Evolutionary conservation across 2,329 filamentous ascomycete species (phyloP).

Genomic region (Didymella glomerata): DNA sequence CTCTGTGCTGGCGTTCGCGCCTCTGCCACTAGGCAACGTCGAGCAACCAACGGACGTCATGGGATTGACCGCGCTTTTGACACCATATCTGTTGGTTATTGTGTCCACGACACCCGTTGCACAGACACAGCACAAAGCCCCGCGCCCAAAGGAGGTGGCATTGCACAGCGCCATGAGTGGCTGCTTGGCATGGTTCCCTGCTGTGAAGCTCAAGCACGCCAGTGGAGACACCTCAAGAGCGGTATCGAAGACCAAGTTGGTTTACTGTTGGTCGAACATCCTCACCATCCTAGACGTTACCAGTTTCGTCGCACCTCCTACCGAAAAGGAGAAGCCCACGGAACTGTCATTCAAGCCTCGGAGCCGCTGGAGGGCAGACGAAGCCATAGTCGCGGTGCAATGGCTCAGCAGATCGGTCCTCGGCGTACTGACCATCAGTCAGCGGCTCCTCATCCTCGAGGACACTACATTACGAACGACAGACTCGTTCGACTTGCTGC

Average conservation of each 20-base stretch:
- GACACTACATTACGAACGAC: constrained; percentile 86
- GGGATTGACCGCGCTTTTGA: constrained; percentile 93
- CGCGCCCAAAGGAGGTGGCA: constrained; percentile 87
- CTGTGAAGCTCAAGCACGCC: constrained; percentile 85
- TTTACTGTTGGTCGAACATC: constrained; percentile 99
- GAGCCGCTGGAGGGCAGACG: constrained; percentile 90
- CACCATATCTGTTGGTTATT: constrained; percentile 92
- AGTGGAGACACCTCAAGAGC: constrained; percentile 72
- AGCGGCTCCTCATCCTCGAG: constrained; percentile 90
- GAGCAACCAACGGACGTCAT: constrained; percentile 87
- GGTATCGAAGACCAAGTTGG: constrained; percentile 83
- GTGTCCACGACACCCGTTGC: constrained; percentile 97
- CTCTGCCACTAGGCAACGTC: constrained; percentile 91
- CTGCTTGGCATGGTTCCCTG: constrained; percentile 95
- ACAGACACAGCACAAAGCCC: constrained; percentile 94
- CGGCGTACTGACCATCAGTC: constrained; percentile 90
- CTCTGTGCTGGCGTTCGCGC: constrained; percentile 89
- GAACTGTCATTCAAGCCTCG: constrained; percentile 81
- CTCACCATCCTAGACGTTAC: constrained; percentile 90
- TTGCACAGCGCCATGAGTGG: constrained; percentile 93
- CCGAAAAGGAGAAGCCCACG: constrained; percentile 79
- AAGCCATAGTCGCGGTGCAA: constrained; percentile 94
- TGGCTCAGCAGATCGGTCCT: constrained; percentile 96
- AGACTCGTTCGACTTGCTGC: constrained; percentile 89
- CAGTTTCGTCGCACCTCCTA: constrained; percentile 64